Evolutionary conservation across 768 basidiomycete species (phyloP), one percentile per base, ranked within the genome.

Genomic region (Amanita muscaria): DNA sequence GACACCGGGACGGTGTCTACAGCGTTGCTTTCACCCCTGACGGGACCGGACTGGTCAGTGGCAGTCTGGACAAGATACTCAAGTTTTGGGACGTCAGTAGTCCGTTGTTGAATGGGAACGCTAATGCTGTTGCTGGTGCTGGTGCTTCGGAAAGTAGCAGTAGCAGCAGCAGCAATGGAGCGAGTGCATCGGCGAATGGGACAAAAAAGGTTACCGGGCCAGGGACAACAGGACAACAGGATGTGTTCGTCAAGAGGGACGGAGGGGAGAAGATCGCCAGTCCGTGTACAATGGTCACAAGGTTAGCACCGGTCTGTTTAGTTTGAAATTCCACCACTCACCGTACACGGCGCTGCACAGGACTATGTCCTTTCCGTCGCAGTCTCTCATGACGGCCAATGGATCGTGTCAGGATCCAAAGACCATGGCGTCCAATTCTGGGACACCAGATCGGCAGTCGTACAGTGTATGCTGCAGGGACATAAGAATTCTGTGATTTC

Each of bases 361-460:
- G 72, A 74, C 53, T 74, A 75, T 53, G 74, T 77, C 27, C 56
- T 77, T 38, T 68, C 67, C n/a, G 73, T 77, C n/a, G 72, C 62
- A 12, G 88, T 92, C 38, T 90, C 88, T 36, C 85, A 90, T 51
- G 93, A 97, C 61, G 89, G 88, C 3, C 80, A 88, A 52, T 78
- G 91, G 88, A 83, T 98, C 53, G 93, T 96, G 9, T 92, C 89
- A 9, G 94, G 96, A 1, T 75, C 74, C 3, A 97, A 97, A 66
- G 96, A 99, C 60, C 85, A 96, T 11, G 86, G 90, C 1, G 91
- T 99, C 45, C 89, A 93, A 61, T 91, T 94, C 59, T 90, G 88
- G 83, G 88, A 93, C 58, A 78, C 88, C 42, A 72, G 76, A 51
- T 74, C 73, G 10, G 74, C 72, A 24, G 75, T 80, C 32, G 83